Conservation (phyloP, 163 green algal genomes). For the Coccomyxa subellipsoidea region DNA sequence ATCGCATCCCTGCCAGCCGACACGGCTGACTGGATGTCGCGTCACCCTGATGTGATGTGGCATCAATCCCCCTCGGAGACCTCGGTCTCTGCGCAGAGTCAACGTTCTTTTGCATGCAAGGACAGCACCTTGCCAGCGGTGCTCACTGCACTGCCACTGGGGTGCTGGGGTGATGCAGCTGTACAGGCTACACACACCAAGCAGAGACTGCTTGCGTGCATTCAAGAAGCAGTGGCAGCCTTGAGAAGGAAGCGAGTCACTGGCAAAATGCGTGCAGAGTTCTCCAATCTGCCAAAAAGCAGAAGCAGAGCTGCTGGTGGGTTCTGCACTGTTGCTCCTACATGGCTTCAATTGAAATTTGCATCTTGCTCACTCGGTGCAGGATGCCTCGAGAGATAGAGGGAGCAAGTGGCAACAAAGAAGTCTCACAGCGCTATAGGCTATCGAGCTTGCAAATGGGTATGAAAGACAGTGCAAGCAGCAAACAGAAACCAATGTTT, state of each 20-base stretch:
- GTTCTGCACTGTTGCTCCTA: neutral
- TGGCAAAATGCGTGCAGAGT: neutral
- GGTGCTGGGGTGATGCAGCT: no score
- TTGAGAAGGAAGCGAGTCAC: neutral
- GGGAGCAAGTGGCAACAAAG: neutral
- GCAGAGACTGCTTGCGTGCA: no score
- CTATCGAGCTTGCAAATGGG: neutral
- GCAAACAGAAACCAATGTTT: neutral
- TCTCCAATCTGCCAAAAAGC: neutral
- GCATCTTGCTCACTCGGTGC: no score
- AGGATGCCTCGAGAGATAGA: neutral
- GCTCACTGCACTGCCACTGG: no score
- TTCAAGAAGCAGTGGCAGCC: neutral
- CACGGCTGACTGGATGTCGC: neutral
- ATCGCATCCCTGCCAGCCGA: neutral
- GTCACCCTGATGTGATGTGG: neutral
- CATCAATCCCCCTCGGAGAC: neutral
- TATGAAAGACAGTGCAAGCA: neutral
- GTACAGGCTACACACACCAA: no score
- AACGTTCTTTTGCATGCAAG: neutral
- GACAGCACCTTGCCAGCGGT: no score
- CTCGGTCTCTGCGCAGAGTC: neutral
- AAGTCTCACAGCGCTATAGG: neutral
- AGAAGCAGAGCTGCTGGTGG: neutral
- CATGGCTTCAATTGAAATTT: neutral